A percentile compares a stretch with the other conserved stretches of the same genome.
Evolutionary conservation across 2,329 filamentous ascomycete species (phyloP).

Genomic region (Apiospora sp.): DNA sequence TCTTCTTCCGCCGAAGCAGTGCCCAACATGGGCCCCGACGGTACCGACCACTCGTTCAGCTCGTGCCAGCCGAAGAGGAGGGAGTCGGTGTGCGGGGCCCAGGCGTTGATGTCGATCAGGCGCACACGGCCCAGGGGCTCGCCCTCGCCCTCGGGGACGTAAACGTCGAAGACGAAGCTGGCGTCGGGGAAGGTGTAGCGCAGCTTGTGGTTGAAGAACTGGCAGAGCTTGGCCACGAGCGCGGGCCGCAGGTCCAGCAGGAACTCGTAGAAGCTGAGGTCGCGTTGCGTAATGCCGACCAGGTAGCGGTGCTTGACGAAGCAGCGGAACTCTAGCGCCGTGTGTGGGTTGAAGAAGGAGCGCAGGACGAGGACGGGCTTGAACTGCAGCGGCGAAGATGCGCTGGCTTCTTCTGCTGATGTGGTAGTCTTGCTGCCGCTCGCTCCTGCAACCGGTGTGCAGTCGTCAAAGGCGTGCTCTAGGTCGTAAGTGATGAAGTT

Average conservation of each 20-base stretch:
- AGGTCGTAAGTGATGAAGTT: conserved; percentile 95
- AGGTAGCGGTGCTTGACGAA: conserved; percentile 87
- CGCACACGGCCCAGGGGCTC: conserved; percentile 76
- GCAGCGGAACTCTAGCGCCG: conserved; percentile 91
- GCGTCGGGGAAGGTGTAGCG: conserved; percentile 82
- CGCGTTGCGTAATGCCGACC: conserved; percentile 85
- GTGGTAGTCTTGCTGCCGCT: conserved; percentile 60
- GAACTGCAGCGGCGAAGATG: conserved; percentile 54
- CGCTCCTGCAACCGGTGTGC: conserved; percentile 49
- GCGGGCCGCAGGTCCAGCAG: conserved; percentile 69
- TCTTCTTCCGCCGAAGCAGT: conserved; percentile 50
- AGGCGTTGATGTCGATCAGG: conserved; percentile 94
- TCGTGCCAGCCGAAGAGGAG: conserved; percentile 91
- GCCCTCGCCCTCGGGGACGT: conserved; percentile 74
- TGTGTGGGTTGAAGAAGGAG: conserved; percentile 88
- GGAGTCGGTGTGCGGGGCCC: conserved; percentile 88
- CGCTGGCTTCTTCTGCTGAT: conserved; percentile 43
- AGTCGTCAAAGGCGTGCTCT: conserved; percentile 90
- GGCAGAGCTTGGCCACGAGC: conserved; percentile 72
- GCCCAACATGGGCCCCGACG: conserved; percentile 61
- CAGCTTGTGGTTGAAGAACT: conserved; percentile 80
- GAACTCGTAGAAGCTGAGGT: conserved; percentile 91
- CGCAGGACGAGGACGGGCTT: conserved; percentile 84
- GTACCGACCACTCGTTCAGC: conserved; percentile 75
- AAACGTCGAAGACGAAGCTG: conserved; percentile 90